Conservation (phyloP, 495 filamentous ascomycete genomes). For the Penicillium riverlandense region DNA sequence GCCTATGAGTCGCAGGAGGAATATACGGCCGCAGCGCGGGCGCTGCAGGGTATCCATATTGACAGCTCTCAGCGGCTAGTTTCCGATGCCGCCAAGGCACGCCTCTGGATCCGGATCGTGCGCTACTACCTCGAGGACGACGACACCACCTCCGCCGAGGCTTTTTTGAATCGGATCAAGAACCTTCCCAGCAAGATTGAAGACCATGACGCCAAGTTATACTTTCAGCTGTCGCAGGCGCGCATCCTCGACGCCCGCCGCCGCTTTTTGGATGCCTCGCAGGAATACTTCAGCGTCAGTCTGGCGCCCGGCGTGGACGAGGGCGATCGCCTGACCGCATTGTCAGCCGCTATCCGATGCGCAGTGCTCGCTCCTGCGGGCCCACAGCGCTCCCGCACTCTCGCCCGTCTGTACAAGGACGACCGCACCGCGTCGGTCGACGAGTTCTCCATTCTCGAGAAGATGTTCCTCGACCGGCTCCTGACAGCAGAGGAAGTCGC, state of each 20-base stretch:
- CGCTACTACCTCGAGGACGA: conserved; percentile 92
- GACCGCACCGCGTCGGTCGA: conserved; percentile 69
- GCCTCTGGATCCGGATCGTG: conserved; percentile 88
- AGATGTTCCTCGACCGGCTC: conserved; percentile 92
- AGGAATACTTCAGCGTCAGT: conserved; percentile 81
- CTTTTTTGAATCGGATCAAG: conserved; percentile 87
- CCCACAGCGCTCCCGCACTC: conserved; percentile 67
- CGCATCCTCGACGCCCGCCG: conserved; percentile 88
- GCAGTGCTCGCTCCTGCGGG: conserved; percentile 93
- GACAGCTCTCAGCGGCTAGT: conserved; percentile 82
- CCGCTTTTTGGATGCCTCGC: conserved; percentile 81
- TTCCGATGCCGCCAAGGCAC: conserved; percentile 66
- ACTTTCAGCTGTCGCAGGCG: conserved; percentile 86
- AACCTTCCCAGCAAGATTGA: conserved; percentile 74
- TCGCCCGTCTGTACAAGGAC: conserved; percentile 88
- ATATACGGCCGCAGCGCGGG: conserved; percentile 66
- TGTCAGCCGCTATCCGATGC: conserved; percentile 85
- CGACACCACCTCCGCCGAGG: conserved; percentile 77
- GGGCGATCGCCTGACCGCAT: conserved; percentile 73
- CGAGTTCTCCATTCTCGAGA: conserved; percentile 87
- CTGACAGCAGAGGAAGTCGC: conserved; percentile 72
- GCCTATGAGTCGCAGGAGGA: conserved; percentile 80
- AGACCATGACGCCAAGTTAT: conserved; percentile 64
- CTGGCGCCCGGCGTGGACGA: conserved; percentile 70
- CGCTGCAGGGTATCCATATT: conserved; percentile 76